Evolutionary conservation across 1,139 yeast species (phyloP).

Genomic region (Debaryomyces coudertii): DNA sequence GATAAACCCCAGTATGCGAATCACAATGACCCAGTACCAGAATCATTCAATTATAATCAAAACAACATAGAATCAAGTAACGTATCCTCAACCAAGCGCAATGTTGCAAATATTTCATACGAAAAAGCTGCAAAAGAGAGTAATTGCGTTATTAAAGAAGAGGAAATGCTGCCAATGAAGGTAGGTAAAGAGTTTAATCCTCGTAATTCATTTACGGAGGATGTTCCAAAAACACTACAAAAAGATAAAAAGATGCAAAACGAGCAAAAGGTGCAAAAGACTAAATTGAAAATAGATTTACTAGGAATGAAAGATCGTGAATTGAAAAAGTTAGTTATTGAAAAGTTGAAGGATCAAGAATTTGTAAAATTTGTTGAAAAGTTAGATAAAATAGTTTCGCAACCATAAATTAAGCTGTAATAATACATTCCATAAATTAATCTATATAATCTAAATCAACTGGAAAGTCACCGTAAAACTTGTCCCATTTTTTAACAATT

Average conservation of each 20-base stretch:
- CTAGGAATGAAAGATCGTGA: slow-evolving; percentile 16
- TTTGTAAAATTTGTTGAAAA: slow-evolving; percentile 14
- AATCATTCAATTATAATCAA: neutral
- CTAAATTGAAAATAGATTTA: slow-evolving; percentile 10
- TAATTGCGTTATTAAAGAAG: slow-evolving; percentile 1
- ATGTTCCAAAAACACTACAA: slow-evolving; percentile 3
- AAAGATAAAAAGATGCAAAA: no score
- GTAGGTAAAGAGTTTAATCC: neutral
- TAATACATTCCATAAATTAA: slow-evolving; percentile 2
- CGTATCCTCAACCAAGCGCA: neutral
- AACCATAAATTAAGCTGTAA: neutral
- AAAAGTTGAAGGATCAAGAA: slow-evolving; percentile 14
- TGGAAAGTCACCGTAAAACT: slow-evolving; percentile 17
- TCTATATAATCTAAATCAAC: slow-evolving; percentile 5
- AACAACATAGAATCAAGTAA: neutral
- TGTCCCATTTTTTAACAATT: slow-evolving; percentile 55
- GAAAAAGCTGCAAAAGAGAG: neutral
- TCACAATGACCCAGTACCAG: neutral
- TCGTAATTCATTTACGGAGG: neutral
- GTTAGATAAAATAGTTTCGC: slow-evolving; percentile 13
- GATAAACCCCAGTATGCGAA: no score
- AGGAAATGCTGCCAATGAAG: neutral
- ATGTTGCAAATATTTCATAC: neutral
- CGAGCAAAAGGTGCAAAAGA: neutral
- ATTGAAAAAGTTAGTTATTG: slow-evolving; percentile 16